These are phyloP conservation scores for Curvularia sp. DNA, from an alignment of 2,329 filamentous ascomycete genomes.

Conservation along the genomic window DNA sequence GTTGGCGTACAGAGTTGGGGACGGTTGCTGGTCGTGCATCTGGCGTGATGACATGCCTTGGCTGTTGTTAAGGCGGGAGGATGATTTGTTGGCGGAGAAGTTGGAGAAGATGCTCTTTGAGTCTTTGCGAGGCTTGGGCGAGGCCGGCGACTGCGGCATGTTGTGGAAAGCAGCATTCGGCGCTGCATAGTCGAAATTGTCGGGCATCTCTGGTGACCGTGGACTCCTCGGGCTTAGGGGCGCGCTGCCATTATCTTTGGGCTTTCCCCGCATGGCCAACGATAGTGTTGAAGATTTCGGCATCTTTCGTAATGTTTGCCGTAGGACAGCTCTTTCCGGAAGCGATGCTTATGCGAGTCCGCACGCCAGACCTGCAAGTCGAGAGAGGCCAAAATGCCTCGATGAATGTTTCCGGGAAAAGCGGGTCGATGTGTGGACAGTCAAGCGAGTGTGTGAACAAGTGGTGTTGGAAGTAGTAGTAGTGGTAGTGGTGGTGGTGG, in stretches of 20 bases:
- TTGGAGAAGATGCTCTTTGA: conserved; percentile 57
- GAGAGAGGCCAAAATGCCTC: conserved; percentile 37
- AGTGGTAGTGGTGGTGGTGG: conserved; percentile 8
- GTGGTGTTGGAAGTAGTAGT: conserved; percentile 21
- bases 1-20: conserved; percentile 49
- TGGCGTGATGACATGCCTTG: conserved; percentile 48
- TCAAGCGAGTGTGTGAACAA: conserved; percentile 23
- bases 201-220: conserved; percentile 37
- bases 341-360: conserved; percentile 6
- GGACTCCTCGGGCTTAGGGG: conserved; percentile 48
- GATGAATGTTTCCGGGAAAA: conserved; percentile 25
- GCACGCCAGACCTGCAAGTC: conserved; percentile 6
- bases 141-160: conserved; percentile 45
- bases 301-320: conserved; percentile 48
- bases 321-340: conserved; percentile 27
- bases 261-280: conserved; percentile 46
- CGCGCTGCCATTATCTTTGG: conserved; percentile 41
- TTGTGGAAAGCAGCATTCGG: conserved; percentile 43
- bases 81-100: conserved; percentile 57
- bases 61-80: conserved; percentile 50
- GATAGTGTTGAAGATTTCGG: conserved; percentile 50
- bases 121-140: conserved; percentile 49
- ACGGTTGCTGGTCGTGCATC: conserved; percentile 45
- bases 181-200: conserved; percentile 37
- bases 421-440: conserved; percentile 25